phyloP scores from a whole-genome alignment of 768 basidiomycete species.

The Kwoniella sp. region DNA sequence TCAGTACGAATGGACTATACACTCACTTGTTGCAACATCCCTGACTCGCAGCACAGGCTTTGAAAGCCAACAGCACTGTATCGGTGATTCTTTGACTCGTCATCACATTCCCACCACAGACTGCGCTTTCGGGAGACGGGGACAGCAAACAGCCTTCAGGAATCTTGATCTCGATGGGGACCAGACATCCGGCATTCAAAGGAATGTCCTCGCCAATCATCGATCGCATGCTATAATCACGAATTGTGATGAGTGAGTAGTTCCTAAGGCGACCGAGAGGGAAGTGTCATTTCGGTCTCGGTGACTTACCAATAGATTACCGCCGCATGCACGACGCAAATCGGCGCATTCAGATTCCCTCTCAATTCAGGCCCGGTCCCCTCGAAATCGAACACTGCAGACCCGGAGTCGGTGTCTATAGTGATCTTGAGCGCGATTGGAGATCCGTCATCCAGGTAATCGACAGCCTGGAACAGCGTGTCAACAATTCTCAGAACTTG shows the following conservation, averaged over 20 bases:
- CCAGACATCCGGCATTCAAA: slow-evolving; percentile 46
- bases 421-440: slow-evolving; percentile 65
- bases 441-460: slow-evolving; percentile 63
- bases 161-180: slow-evolving; percentile 66
- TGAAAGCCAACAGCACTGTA: slow-evolving; percentile 88
- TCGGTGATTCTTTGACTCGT: slow-evolving; percentile 79
- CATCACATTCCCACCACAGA: slow-evolving; percentile 58
- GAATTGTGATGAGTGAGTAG: background rate
- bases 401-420: slow-evolving; percentile 73
- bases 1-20: background rate
- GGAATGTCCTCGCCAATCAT: slow-evolving; percentile 48
- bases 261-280: no score
- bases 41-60: slow-evolving; percentile 88
- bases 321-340: slow-evolving; percentile 41
- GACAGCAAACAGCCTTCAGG: slow-evolving; percentile 75
- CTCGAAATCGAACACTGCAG: slow-evolving; percentile 79
- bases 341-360: slow-evolving; percentile 49
- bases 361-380: slow-evolving; percentile 50
- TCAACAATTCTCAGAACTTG: slow-evolving; percentile 66
- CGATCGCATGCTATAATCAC: slow-evolving; percentile 31
- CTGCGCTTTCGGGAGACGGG: slow-evolving; percentile 83
- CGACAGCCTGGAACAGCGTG: slow-evolving; percentile 62
- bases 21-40: slow-evolving; percentile 77
- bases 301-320: slow-evolving; percentile 47
- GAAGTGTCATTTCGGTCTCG: background rate